A percentile compares a stretch with the other conserved stretches of the same genome.
These are phyloP conservation scores for Chenopodium quinoa DNA, from an alignment of 148 eudicot species.

Conservation along the genomic window DNA sequence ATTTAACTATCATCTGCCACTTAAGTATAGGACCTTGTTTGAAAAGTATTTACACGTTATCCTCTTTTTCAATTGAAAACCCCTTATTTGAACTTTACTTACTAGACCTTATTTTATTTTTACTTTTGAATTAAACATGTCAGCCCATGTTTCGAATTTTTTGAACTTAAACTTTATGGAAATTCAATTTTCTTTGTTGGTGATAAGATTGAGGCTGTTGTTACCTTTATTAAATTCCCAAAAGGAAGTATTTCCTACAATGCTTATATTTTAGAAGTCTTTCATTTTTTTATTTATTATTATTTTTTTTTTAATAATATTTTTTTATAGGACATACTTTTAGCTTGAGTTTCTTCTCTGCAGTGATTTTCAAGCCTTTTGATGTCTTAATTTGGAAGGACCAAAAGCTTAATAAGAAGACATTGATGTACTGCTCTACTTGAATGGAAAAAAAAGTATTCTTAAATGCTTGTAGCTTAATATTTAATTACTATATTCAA, in stretches of 20 bases:
- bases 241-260: background rate
- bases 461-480: background rate
- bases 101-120: too few relatives aligned
- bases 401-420: background rate
- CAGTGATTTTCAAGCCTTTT: background rate
- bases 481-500: background rate
- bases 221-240: background rate
- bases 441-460: background rate
- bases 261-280: background rate
- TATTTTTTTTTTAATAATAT: too few relatives aligned
- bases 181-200: background rate
- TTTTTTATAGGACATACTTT: too few relatives aligned
- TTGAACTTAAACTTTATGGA: background rate
- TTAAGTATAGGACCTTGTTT: too few relatives aligned
- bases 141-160: background rate
- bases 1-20: too few relatives aligned
- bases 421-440: background rate
- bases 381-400: background rate
- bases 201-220: background rate
- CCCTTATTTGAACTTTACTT: too few relatives aligned
- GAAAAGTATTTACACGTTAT: too few relatives aligned
- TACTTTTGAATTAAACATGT: too few relatives aligned
- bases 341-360: background rate
- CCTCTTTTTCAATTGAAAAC: too few relatives aligned
- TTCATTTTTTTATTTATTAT: too few relatives aligned